Conservation (phyloP, 495 filamentous ascomycete genomes). For the Aspergillus cavernicola region DNA sequence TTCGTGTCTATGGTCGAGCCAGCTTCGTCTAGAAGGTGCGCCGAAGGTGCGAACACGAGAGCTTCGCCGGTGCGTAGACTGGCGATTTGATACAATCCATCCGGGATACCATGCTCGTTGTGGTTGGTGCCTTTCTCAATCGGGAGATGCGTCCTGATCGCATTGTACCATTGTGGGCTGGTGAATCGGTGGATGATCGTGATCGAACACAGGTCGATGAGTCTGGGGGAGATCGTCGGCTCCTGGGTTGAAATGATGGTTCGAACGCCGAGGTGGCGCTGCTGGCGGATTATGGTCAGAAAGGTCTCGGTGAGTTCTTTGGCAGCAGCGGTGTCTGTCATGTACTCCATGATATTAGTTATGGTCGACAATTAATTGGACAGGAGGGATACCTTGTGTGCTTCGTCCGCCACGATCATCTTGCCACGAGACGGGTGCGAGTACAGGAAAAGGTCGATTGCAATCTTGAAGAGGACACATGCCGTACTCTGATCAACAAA, state of each 20-base stretch:
- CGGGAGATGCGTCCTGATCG: constrained; percentile 54
- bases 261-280: constrained; percentile 65
- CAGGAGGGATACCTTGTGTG: constrained; percentile 45
- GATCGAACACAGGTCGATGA: constrained; percentile 69
- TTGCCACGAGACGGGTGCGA: constrained; percentile 33
- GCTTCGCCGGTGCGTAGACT: constrained; percentile 59
- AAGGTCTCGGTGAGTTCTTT: constrained; percentile 58
- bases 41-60: constrained; percentile 61
- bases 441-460: constrained; percentile 57
- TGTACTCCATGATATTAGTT: constrained; percentile 41
- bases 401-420: constrained; percentile 56
- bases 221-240: constrained; percentile 64
- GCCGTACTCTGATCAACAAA: constrained; percentile 63
- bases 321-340: constrained; percentile 43
- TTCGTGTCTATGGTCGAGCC: constrained; percentile 13
- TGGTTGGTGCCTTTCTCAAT: constrained; percentile 15
- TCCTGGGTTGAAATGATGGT: constrained; percentile 77
- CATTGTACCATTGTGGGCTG: constrained; percentile 60
- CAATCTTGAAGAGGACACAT: constrained; percentile 68
- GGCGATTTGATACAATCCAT: constrained; percentile 54
- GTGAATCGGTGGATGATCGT: constrained; percentile 75
- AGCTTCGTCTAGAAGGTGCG: constrained; percentile 38
- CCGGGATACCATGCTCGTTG: constrained; percentile 14
- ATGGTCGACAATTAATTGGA: too few relatives aligned
- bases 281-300: constrained; percentile 61